Conservation (phyloP, 176 grass and related monocot species). For the Saccharum officinarum region DNA sequence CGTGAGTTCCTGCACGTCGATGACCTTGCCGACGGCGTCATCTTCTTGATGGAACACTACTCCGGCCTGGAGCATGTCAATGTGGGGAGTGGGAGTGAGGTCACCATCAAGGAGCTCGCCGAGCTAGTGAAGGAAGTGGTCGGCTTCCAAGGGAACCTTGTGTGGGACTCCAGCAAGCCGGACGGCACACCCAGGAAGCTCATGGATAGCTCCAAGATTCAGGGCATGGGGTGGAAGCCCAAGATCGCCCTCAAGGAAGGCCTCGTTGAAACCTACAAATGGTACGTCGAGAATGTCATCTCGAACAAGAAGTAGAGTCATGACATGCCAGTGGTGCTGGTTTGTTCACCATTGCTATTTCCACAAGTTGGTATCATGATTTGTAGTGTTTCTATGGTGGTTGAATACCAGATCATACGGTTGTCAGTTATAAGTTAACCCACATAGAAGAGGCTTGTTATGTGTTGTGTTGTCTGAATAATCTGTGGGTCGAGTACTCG, state of each 20-base stretch:
- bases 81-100: constrained; percentile 67
- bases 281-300: constrained; percentile 71
- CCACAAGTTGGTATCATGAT: neutral
- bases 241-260: constrained; percentile 65
- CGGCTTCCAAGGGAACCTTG: constrained; percentile 59
- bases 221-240: constrained; percentile 66
- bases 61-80: constrained; percentile 72
- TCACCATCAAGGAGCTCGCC: constrained; percentile 75
- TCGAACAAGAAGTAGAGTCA: neutral
- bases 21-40: constrained; percentile 61
- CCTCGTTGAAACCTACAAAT: constrained; percentile 67
- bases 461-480: constrained; percentile 29
- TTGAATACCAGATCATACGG: constrained; percentile 12
- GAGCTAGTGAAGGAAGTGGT: constrained; percentile 73
- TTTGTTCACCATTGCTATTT: neutral
- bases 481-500: neutral
- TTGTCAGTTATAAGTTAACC: constrained; percentile 6
- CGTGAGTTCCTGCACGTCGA: constrained; percentile 75
- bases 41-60: constrained; percentile 79
- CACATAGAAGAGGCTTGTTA: constrained; percentile 5
- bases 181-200: constrained; percentile 83
- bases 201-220: constrained; percentile 84
- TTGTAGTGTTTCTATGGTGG: neutral
- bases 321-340: neutral
- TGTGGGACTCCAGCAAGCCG: constrained; percentile 70